Percentiles rank a stretch among this genome's conserved stretches.
Evolutionary conservation across 257 asterid species (phyloP).

Genomic region (Jacaranda copaia): DNA sequence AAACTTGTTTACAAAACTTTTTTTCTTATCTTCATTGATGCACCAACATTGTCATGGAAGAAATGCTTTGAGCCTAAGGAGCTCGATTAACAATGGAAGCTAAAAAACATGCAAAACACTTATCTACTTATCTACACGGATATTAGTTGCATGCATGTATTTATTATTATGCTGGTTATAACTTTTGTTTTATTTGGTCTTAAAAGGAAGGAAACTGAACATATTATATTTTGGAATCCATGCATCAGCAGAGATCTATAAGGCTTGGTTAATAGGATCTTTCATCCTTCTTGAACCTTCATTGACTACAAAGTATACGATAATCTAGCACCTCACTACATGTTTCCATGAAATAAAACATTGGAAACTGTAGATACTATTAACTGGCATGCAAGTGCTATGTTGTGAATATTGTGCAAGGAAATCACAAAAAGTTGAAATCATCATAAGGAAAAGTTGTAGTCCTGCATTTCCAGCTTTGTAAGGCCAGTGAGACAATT

Average conservation of each 20-base stretch:
- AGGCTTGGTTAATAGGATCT: neutral
- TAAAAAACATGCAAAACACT: neutral
- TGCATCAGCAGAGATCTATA: neutral
- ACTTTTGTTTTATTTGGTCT: neutral
- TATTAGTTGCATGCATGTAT: neutral
- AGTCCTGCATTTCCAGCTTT: neutral
- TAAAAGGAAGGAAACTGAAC: neutral
- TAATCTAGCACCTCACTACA: neutral
- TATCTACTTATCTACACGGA: neutral
- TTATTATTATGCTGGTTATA: neutral
- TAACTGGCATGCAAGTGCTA: neutral
- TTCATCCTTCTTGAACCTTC: constrained; percentile 4
- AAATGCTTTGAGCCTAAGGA: constrained; percentile 8
- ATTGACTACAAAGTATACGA: neutral
- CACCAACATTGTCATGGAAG: neutral
- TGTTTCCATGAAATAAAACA: neutral
- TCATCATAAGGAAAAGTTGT: neutral
- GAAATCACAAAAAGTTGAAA: neutral
- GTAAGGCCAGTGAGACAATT: neutral
- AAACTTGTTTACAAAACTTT: neutral
- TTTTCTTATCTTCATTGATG: neutral
- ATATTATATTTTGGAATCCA: neutral
- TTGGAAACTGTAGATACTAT: neutral
- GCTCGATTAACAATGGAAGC: constrained; percentile 1
- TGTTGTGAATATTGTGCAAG: neutral